A percentile compares a stretch with the other conserved stretches of the same genome.
These are phyloP conservation scores for Ceratorhiza oryzae-sativae DNA, from an alignment of 1,284 basidiomycete species.

Conservation along the genomic window DNA sequence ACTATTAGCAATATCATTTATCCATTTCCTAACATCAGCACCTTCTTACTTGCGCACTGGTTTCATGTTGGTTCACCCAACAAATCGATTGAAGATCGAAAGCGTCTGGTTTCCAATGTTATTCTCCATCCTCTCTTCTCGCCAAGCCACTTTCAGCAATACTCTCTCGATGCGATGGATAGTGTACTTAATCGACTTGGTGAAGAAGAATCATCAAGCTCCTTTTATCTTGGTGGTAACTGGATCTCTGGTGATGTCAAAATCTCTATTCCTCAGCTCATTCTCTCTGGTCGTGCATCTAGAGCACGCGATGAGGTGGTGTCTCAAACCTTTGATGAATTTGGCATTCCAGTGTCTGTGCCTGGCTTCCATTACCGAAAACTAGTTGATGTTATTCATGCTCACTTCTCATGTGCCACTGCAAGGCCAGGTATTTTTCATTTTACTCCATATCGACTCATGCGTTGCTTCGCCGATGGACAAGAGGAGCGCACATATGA, in stretches of 20 bases:
- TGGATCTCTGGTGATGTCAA: background rate
- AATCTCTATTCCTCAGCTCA: background rate
- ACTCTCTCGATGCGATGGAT: conserved; percentile 13
- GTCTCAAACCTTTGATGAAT: background rate
- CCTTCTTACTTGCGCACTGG: conserved; percentile 4
- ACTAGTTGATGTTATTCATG: background rate
- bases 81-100: background rate
- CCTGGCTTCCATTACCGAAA: background rate
- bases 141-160: background rate
- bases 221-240: background rate
- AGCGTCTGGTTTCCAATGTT: background rate
- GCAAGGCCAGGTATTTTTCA: background rate
- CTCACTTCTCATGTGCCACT: background rate
- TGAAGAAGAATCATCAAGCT: background rate
- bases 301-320: too few relatives aligned
- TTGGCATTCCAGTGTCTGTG: background rate
- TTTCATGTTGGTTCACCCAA: background rate
- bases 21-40: conserved; percentile 1
- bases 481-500: conserved; percentile 43
- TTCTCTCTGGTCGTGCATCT: background rate
- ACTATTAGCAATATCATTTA: background rate
- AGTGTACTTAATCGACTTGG: conserved; percentile 43
- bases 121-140: background rate
- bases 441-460: background rate
- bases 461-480: background rate